These are phyloP conservation scores for Geoglossum glabrum DNA, from an alignment of 495 filamentous ascomycete genomes.

Conservation along the genomic window DNA sequence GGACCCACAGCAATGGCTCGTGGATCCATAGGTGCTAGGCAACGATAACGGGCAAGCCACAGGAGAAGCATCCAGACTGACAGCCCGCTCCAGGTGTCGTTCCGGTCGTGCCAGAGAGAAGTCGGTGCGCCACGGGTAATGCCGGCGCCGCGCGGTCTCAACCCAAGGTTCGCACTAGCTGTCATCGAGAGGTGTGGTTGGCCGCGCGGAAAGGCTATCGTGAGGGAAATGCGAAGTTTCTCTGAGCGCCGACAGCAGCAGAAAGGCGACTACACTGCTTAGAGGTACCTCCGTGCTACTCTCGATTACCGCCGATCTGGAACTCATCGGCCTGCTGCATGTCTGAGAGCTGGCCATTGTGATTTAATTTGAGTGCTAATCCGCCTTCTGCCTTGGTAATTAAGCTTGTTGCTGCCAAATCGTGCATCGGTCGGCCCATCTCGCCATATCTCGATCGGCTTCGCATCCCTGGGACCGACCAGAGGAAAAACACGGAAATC, in stretches of 20 bases:
- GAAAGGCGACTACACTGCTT: too few species aligned
- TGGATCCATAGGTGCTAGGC: slow-evolving; percentile 1
- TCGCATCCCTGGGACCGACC: neutral
- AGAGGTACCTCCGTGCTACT: neutral
- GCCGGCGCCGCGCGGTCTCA: neutral
- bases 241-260: too few species aligned
- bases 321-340: slow-evolving; percentile 1
- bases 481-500: neutral
- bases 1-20: neutral
- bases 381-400: neutral
- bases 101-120: neutral
- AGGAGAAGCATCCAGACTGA: neutral
- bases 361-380: neutral
- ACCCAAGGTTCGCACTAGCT: neutral
- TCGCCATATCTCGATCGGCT: slow-evolving; percentile 1
- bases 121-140: neutral
- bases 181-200: neutral
- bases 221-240: neutral
- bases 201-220: neutral
- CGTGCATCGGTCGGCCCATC: neutral
- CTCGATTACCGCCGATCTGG: neutral
- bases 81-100: neutral
- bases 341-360: neutral
- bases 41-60: slow-evolving; percentile 2
- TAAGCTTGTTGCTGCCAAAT: neutral